Evolutionary conservation across 768 basidiomycete species (phyloP), one percentile per base, ranked within the genome.

Genomic region (Xanthoconium stramineum): DNA sequence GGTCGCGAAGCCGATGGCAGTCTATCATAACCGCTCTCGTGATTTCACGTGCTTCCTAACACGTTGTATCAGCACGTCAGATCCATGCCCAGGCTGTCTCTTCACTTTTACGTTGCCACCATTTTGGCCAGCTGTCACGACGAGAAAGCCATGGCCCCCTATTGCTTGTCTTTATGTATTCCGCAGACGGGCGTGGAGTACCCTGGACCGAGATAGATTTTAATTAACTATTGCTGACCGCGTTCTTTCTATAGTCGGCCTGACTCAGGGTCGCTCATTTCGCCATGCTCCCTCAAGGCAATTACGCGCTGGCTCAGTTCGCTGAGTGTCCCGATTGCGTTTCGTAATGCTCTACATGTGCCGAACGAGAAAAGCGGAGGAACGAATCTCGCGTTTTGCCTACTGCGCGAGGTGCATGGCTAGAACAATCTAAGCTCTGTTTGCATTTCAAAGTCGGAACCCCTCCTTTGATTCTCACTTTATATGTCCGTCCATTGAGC

Each of bases 221-320:
- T 68, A 69, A 69, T 69, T 70, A 66, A 55, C 69, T 66, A 52
- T 63, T 54, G 60, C 56, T 62, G 64, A 64, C 62, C 58, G 56
- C 49, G 38, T 54, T 29, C 60, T 58, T 63, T 57, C 66, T 52
- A 66, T 64, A 60, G 50, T 59, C 44, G 53, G 60, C 50, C 49
- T 50, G 52, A 29, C 50, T 62, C 65, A 72, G 71, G 69, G 69
- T 70, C 65, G 56, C 36, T 44, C 58, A 55, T 58, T 32, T 72
- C 58, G 61, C 64, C 63, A 67, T 61, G 61, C 60, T 36, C 58
- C 69, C 69, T 67, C 71, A 63, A 72, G 69, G 69, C 71, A 65
- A 62, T 61, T 72, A 72, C 63, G 69, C 71, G 67, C 69, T 71
- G 69, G 68, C 36, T 69, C 69, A 66, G 56, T 69, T 71, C 71